phyloP scores from a whole-genome alignment of 2,329 filamentous ascomycete genomes.

The Fusarium pseudograminearum region DNA sequence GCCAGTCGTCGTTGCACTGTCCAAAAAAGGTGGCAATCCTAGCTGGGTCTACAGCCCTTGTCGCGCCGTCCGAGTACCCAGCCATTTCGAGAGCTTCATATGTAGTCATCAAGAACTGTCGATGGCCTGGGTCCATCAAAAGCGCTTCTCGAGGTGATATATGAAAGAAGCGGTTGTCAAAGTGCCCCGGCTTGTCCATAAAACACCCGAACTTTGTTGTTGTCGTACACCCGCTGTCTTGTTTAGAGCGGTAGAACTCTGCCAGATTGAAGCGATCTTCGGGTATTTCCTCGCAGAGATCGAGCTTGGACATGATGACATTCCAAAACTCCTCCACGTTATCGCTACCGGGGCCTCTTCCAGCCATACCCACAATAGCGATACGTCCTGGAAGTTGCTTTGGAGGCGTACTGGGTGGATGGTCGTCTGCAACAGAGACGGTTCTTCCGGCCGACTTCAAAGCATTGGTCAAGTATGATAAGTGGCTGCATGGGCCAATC shows the following conservation, averaged over 20 bases:
- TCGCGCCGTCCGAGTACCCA: slow-evolving; percentile 57
- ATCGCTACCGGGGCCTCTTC: slow-evolving; percentile 70
- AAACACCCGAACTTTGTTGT: slow-evolving; percentile 52
- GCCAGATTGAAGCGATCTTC: slow-evolving; percentile 67
- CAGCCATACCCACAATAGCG: slow-evolving; percentile 74
- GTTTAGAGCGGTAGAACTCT: slow-evolving; percentile 57
- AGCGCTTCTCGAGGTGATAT: slow-evolving; percentile 65
- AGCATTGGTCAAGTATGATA: neutral
- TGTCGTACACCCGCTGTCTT: slow-evolving; percentile 68
- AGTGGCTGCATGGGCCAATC: neutral
- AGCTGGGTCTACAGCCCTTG: neutral
- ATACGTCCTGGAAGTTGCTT: slow-evolving; percentile 10
- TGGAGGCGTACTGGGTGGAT: neutral
- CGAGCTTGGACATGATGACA: slow-evolving; percentile 71
- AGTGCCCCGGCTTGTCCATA: slow-evolving; percentile 73
- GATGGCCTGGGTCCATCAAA: slow-evolving; percentile 72
- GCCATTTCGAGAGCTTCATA: slow-evolving; percentile 77
- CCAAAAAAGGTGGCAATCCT: neutral
- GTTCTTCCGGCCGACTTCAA: neutral
- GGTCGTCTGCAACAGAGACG: neutral
- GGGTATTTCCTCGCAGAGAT: slow-evolving; percentile 69
- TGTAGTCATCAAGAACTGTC: slow-evolving; percentile 71
- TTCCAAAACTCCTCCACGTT: slow-evolving; percentile 72
- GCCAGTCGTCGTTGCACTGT: neutral
- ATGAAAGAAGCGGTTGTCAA: slow-evolving; percentile 78